Evolutionary conservation across 345 rosid genomes (phyloP), one percentile per base, ranked within the genome.

Genomic region (Bruguiera sexangula): DNA sequence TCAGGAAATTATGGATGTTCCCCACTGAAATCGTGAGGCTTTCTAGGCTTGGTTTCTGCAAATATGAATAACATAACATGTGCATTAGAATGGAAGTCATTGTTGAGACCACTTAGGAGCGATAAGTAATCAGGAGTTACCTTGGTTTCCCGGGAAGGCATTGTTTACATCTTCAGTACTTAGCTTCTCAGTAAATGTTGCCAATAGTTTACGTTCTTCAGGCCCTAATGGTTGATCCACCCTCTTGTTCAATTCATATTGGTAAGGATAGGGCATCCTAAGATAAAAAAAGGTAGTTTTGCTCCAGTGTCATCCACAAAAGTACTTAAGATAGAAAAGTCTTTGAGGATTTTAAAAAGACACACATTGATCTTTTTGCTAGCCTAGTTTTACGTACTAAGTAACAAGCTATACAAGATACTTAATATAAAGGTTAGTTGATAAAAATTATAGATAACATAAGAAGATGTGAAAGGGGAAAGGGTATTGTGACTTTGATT

Each of bases 211-310:
- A 31, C 90, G 87, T 79, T 89, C 85, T 67, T 93, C 97, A 79
- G 66, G 82, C 29, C 87, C 80, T 10, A 81, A 69, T 54, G 82
- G 70, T 73, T 75, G 83, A 13, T 72, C 87, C 64, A 93, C 84
- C 69, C 97, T 86, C 82, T 84, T 91, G 78, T 88, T 88, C 76
- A 94, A 77, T 69, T 91, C 97, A 37, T 85, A 84, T 51, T 67
- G 81, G 69, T 80, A 69, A 0, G 89, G 91, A 60, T 87, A 91
- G n/a, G 95, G 64, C 92, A 91, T 86, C 89, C 96, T 87, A 82
- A 52, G 64, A 63, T 24, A 9, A 63, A 58, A 59, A 30, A 29
- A 30, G 2, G 30, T 56, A 13, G 36, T 51, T 8, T 51, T 62
- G 8, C 34, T 19, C 34, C 68, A 26, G n/a, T 2, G 21, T 30